Base-by-base conservation (phyloP, 164 flowering plant genomes). In the Aristolochia contorta region DNA sequence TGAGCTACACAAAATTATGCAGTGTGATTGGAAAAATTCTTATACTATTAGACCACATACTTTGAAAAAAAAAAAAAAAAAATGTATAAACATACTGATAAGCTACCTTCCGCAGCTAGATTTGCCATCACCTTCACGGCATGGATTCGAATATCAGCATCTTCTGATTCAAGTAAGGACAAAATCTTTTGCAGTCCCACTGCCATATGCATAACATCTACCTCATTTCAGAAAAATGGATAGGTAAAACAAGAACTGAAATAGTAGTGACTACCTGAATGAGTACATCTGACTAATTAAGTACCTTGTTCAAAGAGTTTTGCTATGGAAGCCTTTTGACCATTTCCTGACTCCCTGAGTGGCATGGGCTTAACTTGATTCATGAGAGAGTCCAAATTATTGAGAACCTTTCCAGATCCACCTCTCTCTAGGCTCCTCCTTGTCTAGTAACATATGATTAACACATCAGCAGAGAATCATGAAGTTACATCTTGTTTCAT, bases 41-140 rank as follows among this genome's bases (percentile, higher is more conserved):
- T 37, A 37, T 5, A n/a, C n/a, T n/a, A n/a, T n/a, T n/a, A n/a
- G n/a, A n/a, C n/a, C n/a, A n/a, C n/a, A n/a, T n/a, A n/a, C n/a
- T n/a, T n/a, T n/a, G n/a, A n/a, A n/a, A n/a, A n/a, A n/a, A n/a
- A n/a, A n/a, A n/a, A n/a, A n/a, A n/a, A n/a, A n/a, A n/a, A n/a
- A n/a, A n/a, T n/a, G n/a, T n/a, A n/a, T n/a, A n/a, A n/a, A n/a
- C n/a, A n/a, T 2, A 25, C 18, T 12, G 32, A 56, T 37, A 27
- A 62, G 54, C 30, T 59, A 93, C 99, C 99, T 84, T 94, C 99
- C 16, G 97, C 97, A 48, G 99, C 97, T 19, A 94, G 77, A 72
- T 94, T 94, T 56, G 99, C 99, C 0, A 94, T 92, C 68, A 94
- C 99, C 79, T 94, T 94, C 45, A 90, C 99, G 51, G 99, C 99